Percentiles rank a stretch among this genome's conserved stretches.
Evolutionary conservation across 176 grass and related monocot species (phyloP).

Genomic region (Zoysia japonica): DNA sequence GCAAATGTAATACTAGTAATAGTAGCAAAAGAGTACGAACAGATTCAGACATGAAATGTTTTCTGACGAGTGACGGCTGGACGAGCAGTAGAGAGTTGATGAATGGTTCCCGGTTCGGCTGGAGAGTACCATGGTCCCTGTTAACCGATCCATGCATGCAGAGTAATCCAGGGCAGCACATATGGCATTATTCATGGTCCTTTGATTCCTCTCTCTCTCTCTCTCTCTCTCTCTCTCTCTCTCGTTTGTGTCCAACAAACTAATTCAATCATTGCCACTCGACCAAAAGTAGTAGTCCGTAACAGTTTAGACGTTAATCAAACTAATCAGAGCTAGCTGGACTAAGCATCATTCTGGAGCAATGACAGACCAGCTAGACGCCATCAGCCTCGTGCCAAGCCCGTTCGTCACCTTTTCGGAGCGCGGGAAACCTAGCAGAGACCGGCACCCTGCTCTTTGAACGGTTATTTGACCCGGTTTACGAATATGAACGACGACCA

Average conservation of each 20-base stretch:
- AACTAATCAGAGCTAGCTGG: not conserved
- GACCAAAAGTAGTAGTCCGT: not conserved
- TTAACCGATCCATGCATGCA: not conserved
- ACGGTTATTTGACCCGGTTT: not conserved
- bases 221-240: not conserved
- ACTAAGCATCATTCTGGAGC: not conserved
- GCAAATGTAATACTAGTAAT: not conserved
- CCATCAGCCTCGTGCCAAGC: constrained; percentile 19
- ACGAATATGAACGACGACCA: too few species aligned
- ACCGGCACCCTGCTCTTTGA: not conserved
- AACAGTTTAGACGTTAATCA: not conserved
- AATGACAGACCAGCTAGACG: not conserved
- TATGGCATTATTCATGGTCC: not conserved
- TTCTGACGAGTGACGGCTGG: not conserved
- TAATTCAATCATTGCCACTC: not conserved
- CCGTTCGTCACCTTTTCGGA: constrained; percentile 9
- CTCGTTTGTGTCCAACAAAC: not conserved
- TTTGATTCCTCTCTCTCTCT: not conserved
- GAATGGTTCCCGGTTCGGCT: not conserved
- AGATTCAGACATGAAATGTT: constrained; percentile 28
- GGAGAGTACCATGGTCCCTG: not conserved
- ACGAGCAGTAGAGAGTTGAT: constrained; percentile 12
- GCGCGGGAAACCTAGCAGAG: not conserved
- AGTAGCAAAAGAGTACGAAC: not conserved
- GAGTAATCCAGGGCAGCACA: not conserved